A percentile compares a stretch with the other conserved stretches of the same genome.
These are phyloP conservation scores for Margaritispora aquatica DNA, from an alignment of 495 filamentous ascomycete genomes.

Conservation along the genomic window DNA sequence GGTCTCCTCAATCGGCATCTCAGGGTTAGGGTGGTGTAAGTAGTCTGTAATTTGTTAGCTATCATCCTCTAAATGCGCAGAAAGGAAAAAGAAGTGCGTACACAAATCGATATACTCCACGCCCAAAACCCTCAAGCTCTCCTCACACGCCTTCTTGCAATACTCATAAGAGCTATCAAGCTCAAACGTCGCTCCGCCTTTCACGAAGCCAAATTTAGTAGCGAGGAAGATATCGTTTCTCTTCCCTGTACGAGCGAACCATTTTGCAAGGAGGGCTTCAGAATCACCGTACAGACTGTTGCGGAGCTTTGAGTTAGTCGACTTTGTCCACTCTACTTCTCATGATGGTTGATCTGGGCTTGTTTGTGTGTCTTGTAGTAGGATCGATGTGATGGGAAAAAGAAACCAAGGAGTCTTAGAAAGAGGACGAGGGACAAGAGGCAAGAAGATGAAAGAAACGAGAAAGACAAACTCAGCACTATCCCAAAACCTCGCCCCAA, in stretches of 20 bases:
- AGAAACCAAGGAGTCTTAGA: too few relatives aligned
- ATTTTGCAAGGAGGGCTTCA: constrained; percentile 49
- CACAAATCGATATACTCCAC: constrained; percentile 47
- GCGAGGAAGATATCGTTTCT: constrained; percentile 46
- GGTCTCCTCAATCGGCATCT: constrained; percentile 55
- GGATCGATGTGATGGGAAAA: too few relatives aligned
- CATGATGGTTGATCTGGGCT: too few relatives aligned
- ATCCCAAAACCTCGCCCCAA: constrained; percentile 56
- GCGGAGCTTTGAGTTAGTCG: too few relatives aligned
- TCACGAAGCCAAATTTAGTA: constrained; percentile 39
- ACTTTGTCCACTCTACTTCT: too few relatives aligned
- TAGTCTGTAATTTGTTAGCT: constrained; percentile 32
- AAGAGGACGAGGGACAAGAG: background rate
- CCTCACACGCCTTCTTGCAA: constrained; percentile 28
- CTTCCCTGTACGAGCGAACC: constrained; percentile 47
- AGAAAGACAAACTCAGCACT: constrained; percentile 36
- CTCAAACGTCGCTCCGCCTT: constrained; percentile 7
- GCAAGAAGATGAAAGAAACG: background rate
- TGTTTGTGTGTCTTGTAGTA: too few relatives aligned
- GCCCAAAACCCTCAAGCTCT: constrained; percentile 41
- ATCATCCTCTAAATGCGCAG: background rate
- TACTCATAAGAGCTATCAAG: constrained; percentile 26
- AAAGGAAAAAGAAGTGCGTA: background rate
- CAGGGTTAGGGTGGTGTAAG: constrained; percentile 41
- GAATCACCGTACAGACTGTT: constrained; percentile 29